Base-by-base conservation (phyloP, 202 grass and related monocot genomes). In the Zoysia matrella region DNA sequence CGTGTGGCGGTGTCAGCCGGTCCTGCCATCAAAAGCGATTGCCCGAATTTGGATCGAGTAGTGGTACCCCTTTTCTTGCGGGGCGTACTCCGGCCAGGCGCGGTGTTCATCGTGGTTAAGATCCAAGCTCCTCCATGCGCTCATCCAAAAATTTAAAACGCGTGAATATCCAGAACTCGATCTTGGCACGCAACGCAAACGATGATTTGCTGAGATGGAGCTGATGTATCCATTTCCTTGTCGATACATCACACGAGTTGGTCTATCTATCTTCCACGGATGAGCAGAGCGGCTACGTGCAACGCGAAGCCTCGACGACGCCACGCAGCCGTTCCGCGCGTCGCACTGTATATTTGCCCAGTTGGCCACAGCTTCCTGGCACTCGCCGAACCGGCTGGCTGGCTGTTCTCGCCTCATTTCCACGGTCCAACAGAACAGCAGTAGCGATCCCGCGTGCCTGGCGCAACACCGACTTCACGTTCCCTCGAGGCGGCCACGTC, bases 1-100 rank as follows among this genome's bases (percentile, higher is more conserved):
- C 77, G 72, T 89, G 87, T 67, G 50, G 53, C 72, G 57, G 72
- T 87, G 76, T 71, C 71, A 84, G 72, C 77, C 16, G 57, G 77
- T 81, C 65, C 36, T 58, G 36, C 65, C 71, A 58, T 58, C 56
- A 6, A 69, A 69, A 55, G 64, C 22, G 49, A 72, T 16, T 4
- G 68, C 5, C 22, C 9, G 49, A 30, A 30, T 15, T 3, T 14
- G 46, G 66, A 51, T 30, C 14, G 61, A 60, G 43, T 51, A 42
- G 51, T 36, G 44, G 10, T 30, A 30, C 22, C 22, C 22, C 78
- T 30, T 55, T 46, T 73, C 15, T 2, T 7, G 39, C 64, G 57
- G 41, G 7, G 41, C 75, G 75, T 57, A 9, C 41, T 30, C 13
- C 2, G 48, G 3, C 1, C 53, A 13, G 53, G 22, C 22, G 22